Conservation (phyloP, 2,329 filamentous ascomycete species). For the Fusarium sp. region DNA sequence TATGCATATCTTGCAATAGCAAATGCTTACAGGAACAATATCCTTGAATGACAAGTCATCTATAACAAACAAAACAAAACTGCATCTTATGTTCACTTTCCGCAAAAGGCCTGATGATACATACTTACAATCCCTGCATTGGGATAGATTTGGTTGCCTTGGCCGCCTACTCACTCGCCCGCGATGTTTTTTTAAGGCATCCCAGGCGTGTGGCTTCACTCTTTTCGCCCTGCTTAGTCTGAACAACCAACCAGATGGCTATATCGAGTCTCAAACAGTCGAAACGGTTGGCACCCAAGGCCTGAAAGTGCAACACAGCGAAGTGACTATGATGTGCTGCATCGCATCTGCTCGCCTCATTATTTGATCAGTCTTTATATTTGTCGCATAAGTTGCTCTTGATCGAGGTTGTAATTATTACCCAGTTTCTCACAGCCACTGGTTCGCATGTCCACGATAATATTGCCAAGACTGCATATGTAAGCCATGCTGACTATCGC, state of each 20-base stretch:
- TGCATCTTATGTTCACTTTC: slow-evolving; percentile 2
- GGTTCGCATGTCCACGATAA: not conserved
- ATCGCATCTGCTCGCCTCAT: slow-evolving; percentile 18
- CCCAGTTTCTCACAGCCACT: not conserved
- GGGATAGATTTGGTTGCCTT: slow-evolving; percentile 11
- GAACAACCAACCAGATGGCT: not conserved
- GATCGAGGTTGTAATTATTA: not conserved
- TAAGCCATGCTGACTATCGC: slow-evolving; percentile 13
- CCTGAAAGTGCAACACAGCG: not conserved
- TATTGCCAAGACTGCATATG: not conserved
- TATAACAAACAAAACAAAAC: not conserved
- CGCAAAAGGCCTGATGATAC: not conserved
- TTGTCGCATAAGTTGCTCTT: not conserved
- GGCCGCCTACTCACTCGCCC: slow-evolving; percentile 6
- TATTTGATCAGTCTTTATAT: slow-evolving; percentile 8
- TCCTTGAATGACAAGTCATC: slow-evolving; percentile 16
- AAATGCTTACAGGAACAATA: not conserved
- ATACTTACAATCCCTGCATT: slow-evolving; percentile 16
- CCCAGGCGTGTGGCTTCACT: slow-evolving; percentile 4
- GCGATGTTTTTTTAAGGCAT: slow-evolving; percentile 12
- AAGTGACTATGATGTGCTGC: not conserved
- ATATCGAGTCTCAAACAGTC: slow-evolving; percentile 2
- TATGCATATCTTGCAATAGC: not conserved
- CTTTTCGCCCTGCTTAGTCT: slow-evolving; percentile 21
- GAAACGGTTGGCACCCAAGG: slow-evolving; percentile 23